A percentile compares a stretch with the other conserved stretches of the same genome.
phyloP scores from a whole-genome alignment of 2,329 filamentous ascomycete species.

The Fusarium sp. region DNA sequence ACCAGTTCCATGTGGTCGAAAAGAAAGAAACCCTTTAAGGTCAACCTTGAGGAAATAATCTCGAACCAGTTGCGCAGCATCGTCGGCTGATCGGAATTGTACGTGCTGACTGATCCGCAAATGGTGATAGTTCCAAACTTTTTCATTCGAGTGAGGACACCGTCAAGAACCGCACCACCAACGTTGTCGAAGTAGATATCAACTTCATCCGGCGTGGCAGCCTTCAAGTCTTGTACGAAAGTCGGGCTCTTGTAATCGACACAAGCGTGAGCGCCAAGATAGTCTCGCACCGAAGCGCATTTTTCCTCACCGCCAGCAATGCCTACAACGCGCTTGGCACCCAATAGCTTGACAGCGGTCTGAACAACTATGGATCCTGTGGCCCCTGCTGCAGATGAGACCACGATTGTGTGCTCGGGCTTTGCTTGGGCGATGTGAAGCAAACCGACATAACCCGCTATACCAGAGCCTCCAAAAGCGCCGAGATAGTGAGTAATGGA shows the following conservation, averaged over 20 bases:
- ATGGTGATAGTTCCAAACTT: slow-evolving; percentile 1
- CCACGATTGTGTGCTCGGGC: slow-evolving; percentile 8
- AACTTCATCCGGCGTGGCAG: slow-evolving; percentile 7
- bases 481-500: slow-evolving; percentile 21
- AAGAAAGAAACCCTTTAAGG: slow-evolving; percentile 7
- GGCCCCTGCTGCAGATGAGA: slow-evolving; percentile 16
- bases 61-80: slow-evolving; percentile 17
- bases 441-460: slow-evolving; percentile 11
- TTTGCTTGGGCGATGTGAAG: slow-evolving; percentile 9
- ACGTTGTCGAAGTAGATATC: slow-evolving; percentile 27
- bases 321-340: slow-evolving; percentile 37
- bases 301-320: slow-evolving; percentile 41
- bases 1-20: slow-evolving; percentile 18
- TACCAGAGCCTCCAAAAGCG: slow-evolving; percentile 16
- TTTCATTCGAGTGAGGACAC: slow-evolving; percentile 15
- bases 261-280: slow-evolving; percentile 29
- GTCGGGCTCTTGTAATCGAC: slow-evolving; percentile 34
- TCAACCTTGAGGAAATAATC: slow-evolving; percentile 11
- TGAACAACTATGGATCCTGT: slow-evolving; percentile 19
- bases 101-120: slow-evolving; percentile 7
- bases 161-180: slow-evolving; percentile 9
- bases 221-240: slow-evolving; percentile 8
- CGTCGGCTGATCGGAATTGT: slow-evolving; percentile 9
- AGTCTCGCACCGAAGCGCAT: slow-evolving; percentile 36
- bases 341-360: slow-evolving; percentile 33